phyloP scores from a whole-genome alignment of 768 basidiomycete species.

The Boletus huronensis region DNA sequence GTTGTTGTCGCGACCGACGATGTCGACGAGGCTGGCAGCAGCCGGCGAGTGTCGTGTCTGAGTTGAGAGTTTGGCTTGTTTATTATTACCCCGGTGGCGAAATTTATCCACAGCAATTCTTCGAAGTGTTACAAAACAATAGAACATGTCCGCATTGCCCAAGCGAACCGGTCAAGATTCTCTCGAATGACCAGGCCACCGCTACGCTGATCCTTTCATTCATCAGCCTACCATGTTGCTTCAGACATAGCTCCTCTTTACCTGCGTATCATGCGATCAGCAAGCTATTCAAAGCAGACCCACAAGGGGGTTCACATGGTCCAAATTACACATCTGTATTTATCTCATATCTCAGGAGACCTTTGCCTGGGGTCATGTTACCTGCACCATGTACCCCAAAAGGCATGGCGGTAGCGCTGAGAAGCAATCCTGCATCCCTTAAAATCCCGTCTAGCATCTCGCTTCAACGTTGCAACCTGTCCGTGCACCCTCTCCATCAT shows the following conservation, averaged over 20 bases:
- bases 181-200: not conserved
- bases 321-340: too few relatives aligned
- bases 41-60: constrained; percentile 11
- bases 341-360: not conserved
- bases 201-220: not conserved
- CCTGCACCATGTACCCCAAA: not conserved
- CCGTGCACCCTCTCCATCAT: constrained; percentile 14
- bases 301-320: not conserved
- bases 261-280: not conserved
- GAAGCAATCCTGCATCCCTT: not conserved
- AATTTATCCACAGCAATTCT: constrained; percentile 15
- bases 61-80: constrained; percentile 29
- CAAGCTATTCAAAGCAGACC: not conserved
- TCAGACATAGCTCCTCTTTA: not conserved
- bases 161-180: not conserved
- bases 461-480: too few relatives aligned
- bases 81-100: constrained; percentile 13
- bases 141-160: not conserved
- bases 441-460: not conserved
- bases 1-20: constrained; percentile 20
- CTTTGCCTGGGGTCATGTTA: not conserved
- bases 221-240: not conserved
- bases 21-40: constrained; percentile 10
- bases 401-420: not conserved
- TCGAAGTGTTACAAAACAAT: constrained; percentile 9